Conservation (phyloP, 2,329 filamentous ascomycete genomes). For the Calonectria crousiana region DNA sequence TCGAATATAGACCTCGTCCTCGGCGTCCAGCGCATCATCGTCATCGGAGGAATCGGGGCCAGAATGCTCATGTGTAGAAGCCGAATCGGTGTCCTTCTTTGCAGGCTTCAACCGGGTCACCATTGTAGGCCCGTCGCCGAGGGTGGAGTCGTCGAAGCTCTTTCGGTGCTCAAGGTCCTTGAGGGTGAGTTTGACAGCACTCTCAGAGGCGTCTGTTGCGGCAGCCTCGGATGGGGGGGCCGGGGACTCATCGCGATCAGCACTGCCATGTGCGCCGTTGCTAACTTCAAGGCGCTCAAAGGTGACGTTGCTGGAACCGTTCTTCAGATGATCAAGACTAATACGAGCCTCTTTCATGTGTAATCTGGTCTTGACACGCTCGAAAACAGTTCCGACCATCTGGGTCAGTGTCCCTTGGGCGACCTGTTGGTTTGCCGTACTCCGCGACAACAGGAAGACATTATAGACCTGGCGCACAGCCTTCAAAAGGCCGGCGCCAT, state of each 20-base stretch:
- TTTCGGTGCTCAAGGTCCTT: conserved; percentile 77
- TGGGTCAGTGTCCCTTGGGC: conserved; percentile 97
- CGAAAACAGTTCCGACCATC: conserved; percentile 99
- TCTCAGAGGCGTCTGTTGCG: conserved; percentile 47
- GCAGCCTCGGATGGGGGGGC: conserved; percentile 45
- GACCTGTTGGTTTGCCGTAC: conserved; percentile 93
- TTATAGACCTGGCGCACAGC: conserved; percentile 99
- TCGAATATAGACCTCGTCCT: conserved; percentile 96
- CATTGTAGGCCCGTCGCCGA: conserved; percentile 76
- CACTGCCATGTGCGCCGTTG: conserved; percentile 54
- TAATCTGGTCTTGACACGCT: conserved; percentile 88
- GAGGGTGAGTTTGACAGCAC: conserved; percentile 70
- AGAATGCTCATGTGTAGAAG: conserved; percentile 66
- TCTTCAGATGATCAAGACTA: conserved; percentile 65
- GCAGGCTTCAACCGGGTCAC: conserved; percentile 70
- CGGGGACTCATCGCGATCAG: conserved; percentile 51
- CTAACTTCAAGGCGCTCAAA: conserved; percentile 60
- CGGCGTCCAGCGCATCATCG: conserved; percentile 72
- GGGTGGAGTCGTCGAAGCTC: conserved; percentile 76
- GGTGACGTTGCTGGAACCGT: conserved; percentile 64
- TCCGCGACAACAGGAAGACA: conserved; percentile 96
- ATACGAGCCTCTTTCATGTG: conserved; percentile 87
- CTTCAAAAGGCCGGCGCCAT: conserved; percentile 94
- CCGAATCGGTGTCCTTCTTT: conserved; percentile 52
- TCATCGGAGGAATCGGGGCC: conserved; percentile 69